Evolutionary conservation across 2,329 filamentous ascomycete species (phyloP).

Genomic region (Aspergillus oerlinghausenensis): DNA sequence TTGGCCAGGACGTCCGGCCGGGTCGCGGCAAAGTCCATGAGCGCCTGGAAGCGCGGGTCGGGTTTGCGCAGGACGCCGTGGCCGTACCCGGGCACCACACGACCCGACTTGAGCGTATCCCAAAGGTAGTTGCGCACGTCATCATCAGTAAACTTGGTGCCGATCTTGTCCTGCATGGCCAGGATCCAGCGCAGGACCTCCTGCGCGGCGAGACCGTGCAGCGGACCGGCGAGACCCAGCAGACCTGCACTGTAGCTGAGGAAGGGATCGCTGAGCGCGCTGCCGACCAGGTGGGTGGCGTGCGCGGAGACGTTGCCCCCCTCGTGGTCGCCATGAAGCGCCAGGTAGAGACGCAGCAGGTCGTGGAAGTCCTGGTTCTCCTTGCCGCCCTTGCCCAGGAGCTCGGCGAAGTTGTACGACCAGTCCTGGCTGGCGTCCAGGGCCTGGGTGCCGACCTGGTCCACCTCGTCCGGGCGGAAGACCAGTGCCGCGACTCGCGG

Average conservation of each 20-base stretch:
- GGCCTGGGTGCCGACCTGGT: constrained; percentile 67
- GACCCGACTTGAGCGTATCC: constrained; percentile 86
- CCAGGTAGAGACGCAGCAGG: constrained; percentile 86
- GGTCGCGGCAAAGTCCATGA: constrained; percentile 89
- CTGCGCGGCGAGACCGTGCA: constrained; percentile 90
- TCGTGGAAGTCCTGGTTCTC: constrained; percentile 77
- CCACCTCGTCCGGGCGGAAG: constrained; percentile 80
- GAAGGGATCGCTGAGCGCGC: constrained; percentile 90
- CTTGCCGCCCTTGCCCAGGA: constrained; percentile 85
- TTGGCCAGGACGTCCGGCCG: constrained; percentile 80
- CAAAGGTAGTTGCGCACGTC: constrained; percentile 89
- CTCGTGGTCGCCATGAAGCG: constrained; percentile 96
- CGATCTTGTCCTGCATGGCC: constrained; percentile 89
- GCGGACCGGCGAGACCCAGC: constrained; percentile 88
- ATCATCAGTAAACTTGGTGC: constrained; percentile 68
- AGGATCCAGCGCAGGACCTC: constrained; percentile 96
- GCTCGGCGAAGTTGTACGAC: constrained; percentile 97
- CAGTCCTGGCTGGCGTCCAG: constrained; percentile 85
- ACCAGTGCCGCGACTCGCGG: constrained; percentile 96
- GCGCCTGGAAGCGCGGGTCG: constrained; percentile 89
- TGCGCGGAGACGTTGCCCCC: constrained; percentile 97
- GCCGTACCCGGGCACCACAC: constrained; percentile 91
- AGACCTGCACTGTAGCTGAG: constrained; percentile 94
- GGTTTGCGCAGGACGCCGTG: constrained; percentile 96
- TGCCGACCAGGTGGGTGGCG: constrained; percentile 89